Evolutionary conservation across 805 yeast genomes (phyloP).

Genomic region (Saccharomycopsis selenospora): DNA sequence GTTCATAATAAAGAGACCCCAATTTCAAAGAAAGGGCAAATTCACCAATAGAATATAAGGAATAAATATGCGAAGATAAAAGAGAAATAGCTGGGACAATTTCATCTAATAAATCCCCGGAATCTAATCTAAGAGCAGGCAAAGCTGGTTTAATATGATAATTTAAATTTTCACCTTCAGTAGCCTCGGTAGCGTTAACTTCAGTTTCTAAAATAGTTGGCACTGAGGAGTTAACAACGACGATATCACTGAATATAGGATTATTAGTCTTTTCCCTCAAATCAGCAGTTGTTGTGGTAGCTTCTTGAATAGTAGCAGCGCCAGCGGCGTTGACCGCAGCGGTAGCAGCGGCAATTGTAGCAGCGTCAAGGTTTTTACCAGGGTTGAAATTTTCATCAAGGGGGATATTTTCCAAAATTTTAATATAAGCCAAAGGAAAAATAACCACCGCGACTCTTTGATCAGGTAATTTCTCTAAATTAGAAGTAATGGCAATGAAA

Average conservation of each 20-base stretch:
- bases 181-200: conserved; percentile 26
- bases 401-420: conserved; percentile 37
- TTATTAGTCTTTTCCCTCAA: conserved; percentile 14
- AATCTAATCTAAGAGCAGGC: conserved; percentile 42
- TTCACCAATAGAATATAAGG: conserved; percentile 66
- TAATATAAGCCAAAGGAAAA: conserved; percentile 52
- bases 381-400: conserved; percentile 31
- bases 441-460: conserved; percentile 46
- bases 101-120: conserved; percentile 46
- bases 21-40: conserved; percentile 53
- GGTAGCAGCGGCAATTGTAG: conserved; percentile 16
- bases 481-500: conserved; percentile 47
- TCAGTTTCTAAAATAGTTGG: conserved; percentile 34
- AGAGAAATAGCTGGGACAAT: conserved; percentile 49
- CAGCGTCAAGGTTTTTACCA: conserved; percentile 21
- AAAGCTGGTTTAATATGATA: conserved; percentile 42
- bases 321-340: conserved; percentile 21
- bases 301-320: conserved; percentile 22
- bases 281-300: conserved; percentile 17
- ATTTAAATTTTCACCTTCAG: conserved; percentile 26
- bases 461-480: conserved; percentile 58
- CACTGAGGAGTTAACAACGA: conserved; percentile 22
- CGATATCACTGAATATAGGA: conserved; percentile 24
- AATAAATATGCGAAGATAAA: conserved; percentile 56
- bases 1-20: conserved; percentile 42